Evolutionary conservation across 192 early-diverging fungal species (phyloP).

Genomic region (Linnemannia schmuckeri): DNA sequence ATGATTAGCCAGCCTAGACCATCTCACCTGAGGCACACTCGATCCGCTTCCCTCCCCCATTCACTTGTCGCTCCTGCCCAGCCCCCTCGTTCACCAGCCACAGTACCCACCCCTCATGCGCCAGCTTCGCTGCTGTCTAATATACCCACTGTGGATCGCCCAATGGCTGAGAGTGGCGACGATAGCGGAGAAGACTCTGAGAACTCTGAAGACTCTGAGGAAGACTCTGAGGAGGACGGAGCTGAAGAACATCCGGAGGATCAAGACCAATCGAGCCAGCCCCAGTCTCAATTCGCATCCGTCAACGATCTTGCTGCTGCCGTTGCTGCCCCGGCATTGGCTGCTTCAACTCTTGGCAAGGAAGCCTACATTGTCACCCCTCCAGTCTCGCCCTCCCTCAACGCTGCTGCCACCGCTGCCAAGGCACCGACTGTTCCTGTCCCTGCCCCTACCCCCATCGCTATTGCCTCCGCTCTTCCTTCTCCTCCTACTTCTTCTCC

Average conservation of each 20-base stretch:
- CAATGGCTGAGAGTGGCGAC: not conserved
- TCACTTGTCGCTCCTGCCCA: not conserved
- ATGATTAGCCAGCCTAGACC: slow-evolving; percentile 45
- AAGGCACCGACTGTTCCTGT: not conserved
- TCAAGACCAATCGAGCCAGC: not conserved
- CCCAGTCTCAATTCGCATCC: not conserved
- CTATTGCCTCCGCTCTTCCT: not conserved
- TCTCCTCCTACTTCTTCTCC: not conserved
- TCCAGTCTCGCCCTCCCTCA: not conserved
- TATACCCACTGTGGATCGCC: slow-evolving; percentile 16
- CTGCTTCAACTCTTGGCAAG: not conserved
- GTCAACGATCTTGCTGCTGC: not conserved
- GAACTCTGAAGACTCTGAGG: not conserved
- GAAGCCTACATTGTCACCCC: not conserved
- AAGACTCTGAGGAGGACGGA: slow-evolving; percentile 11
- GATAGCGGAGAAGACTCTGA: not conserved
- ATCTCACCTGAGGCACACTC: slow-evolving; percentile 11
- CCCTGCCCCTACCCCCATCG: not conserved
- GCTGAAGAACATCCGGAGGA: not conserved
- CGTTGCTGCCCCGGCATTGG: not conserved
- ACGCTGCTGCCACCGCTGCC: not conserved
- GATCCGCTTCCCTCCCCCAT: slow-evolving; percentile 18
- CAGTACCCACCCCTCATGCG: not conserved
- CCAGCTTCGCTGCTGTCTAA: slow-evolving; percentile 6
- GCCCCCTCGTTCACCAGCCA: not conserved